phyloP scores from a whole-genome alignment of 306 rosid species.

The Inga oerstediana region DNA sequence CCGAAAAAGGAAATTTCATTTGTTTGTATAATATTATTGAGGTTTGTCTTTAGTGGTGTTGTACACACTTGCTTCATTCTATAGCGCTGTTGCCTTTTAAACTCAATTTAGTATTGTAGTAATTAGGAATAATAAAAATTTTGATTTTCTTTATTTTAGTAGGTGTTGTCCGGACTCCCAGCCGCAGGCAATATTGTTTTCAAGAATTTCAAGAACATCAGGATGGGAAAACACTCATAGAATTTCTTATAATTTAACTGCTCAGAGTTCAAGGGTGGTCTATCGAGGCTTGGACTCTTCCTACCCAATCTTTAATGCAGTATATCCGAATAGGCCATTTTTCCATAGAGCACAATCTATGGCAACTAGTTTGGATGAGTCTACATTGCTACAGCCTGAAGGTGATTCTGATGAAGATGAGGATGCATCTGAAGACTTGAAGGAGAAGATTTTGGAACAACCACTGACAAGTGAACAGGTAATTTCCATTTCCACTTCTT shows the following conservation, averaged over 20 bases:
- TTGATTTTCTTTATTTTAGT: slow-evolving; percentile 23
- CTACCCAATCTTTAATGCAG: slow-evolving; percentile 27
- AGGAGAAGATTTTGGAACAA: slow-evolving; percentile 34
- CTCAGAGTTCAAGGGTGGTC: slow-evolving; percentile 24
- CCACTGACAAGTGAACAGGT: slow-evolving; percentile 47
- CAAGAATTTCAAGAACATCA: slow-evolving; percentile 39
- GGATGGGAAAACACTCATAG: slow-evolving; percentile 35
- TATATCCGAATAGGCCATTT: slow-evolving; percentile 29
- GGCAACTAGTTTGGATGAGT: slow-evolving; percentile 37
- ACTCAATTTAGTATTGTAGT: not conserved
- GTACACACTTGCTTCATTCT: not conserved
- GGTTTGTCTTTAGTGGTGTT: slow-evolving; percentile 10
- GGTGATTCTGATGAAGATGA: slow-evolving; percentile 30
- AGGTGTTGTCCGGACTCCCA: slow-evolving; percentile 44
- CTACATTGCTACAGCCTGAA: slow-evolving; percentile 32
- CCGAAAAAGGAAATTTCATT: not conserved
- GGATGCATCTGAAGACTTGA: slow-evolving; percentile 37
- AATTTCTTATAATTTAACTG: slow-evolving; percentile 18
- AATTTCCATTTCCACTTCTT: slow-evolving; percentile 5
- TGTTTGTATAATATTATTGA: not conserved
- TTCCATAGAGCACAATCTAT: slow-evolving; percentile 28
- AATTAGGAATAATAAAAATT: slow-evolving; percentile 4
- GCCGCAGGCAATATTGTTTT: slow-evolving; percentile 37
- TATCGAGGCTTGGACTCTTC: slow-evolving; percentile 37
- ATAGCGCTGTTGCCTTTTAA: not conserved